Conservation (phyloP, 352 stramenopile genomes). For the Phytophthora pinifolia region DNA sequence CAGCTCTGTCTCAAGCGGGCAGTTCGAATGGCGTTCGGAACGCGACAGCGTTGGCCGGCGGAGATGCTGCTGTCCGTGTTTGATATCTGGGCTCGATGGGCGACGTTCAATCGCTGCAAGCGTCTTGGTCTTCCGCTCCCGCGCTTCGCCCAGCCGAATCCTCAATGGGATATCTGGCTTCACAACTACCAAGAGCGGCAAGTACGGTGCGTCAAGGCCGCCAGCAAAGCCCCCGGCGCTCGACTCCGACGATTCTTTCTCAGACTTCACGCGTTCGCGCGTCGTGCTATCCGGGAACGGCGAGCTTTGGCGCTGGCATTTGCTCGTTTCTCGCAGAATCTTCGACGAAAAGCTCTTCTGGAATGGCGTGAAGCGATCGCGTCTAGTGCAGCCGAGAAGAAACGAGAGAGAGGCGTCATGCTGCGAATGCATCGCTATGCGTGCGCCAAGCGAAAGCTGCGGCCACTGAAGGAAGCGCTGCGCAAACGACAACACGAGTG, state of each 20-base stretch:
- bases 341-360: slow-evolving; percentile 24
- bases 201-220: slow-evolving; percentile 68
- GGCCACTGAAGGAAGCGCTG: slow-evolving; percentile 40
- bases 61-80: slow-evolving; percentile 69
- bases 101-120: slow-evolving; percentile 55
- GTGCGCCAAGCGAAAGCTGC: slow-evolving; percentile 34
- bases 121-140: slow-evolving; percentile 49
- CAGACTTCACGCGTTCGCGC: slow-evolving; percentile 33
- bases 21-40: slow-evolving; percentile 56
- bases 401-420: slow-evolving; percentile 34
- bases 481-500: slow-evolving; percentile 12
- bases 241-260: slow-evolving; percentile 52
- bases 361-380: slow-evolving; percentile 58
- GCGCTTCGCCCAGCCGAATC: slow-evolving; percentile 39
- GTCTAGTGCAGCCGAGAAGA: slow-evolving; percentile 44
- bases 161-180: slow-evolving; percentile 74
- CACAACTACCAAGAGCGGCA: slow-evolving; percentile 79
- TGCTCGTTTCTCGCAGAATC: slow-evolving; percentile 16
- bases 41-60: slow-evolving; percentile 52
- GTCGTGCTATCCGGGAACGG: slow-evolving; percentile 17
- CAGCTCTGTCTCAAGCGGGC: slow-evolving; percentile 77
- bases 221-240: slow-evolving; percentile 46
- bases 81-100: slow-evolving; percentile 67
- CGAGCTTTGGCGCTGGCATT: slow-evolving; percentile 16
- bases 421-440: slow-evolving; percentile 34